phyloP scores from a whole-genome alignment of 108 stramenopile genomes.

The Schizochytrium sp. region DNA sequence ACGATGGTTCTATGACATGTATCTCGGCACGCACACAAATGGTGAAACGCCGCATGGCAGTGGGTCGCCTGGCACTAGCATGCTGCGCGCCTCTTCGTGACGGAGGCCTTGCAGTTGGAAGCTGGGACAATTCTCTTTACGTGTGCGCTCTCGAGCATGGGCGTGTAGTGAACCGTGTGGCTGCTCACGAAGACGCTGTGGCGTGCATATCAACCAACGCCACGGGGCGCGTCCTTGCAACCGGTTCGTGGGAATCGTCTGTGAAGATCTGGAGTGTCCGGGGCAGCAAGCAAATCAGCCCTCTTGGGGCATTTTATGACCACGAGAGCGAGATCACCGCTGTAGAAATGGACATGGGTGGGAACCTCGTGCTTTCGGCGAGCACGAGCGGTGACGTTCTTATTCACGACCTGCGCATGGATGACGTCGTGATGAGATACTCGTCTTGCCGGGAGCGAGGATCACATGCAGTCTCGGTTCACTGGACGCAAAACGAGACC shows the following conservation, averaged over 20 bases:
- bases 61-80: constrained; percentile 17
- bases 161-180: constrained; percentile 17
- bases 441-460: not conserved
- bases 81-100: constrained; percentile 28
- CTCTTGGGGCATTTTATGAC: constrained; percentile 36
- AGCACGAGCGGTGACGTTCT: not conserved
- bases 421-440: not conserved
- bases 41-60: constrained; percentile 13
- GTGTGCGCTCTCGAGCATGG: constrained; percentile 23
- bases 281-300: not conserved
- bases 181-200: constrained; percentile 28
- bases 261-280: constrained; percentile 32
- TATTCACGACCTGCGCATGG: not conserved
- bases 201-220: not conserved
- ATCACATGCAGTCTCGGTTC: not conserved
- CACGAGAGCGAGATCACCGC: constrained; percentile 35
- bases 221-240: constrained; percentile 21
- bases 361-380: not conserved
- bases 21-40: not conserved
- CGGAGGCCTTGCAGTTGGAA: constrained; percentile 23
- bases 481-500: constrained; percentile 1
- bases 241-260: constrained; percentile 45
- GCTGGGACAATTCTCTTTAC: constrained; percentile 37
- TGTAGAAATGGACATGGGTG: constrained; percentile 20
- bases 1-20: not conserved